Base-by-base conservation (phyloP, 257 asterid genomes). In the Ballota nigra region DNA sequence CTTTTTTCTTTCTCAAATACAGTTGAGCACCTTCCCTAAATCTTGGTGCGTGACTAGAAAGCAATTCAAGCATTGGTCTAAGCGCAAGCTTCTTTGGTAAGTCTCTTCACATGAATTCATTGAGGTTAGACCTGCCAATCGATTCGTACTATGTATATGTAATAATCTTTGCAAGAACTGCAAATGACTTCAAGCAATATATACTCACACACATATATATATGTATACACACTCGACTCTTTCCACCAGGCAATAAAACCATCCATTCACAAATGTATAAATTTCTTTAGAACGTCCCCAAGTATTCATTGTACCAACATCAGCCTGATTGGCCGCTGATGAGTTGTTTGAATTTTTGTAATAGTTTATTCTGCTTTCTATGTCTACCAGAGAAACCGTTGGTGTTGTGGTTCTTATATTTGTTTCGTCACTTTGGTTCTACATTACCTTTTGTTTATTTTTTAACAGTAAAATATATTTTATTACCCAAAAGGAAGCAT, bases 41-140 rank as follows among this genome's bases (percentile, higher is more conserved):
- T 83, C 93, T 38, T 91, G 99, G 96, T 87, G 96, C 74, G 76
- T 84, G 78, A 86, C 92, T 13, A 86, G 72, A 82, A 89, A 80
- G 87, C 92, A 91, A 65, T 91, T 79, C 72, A 86, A 85, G 72
- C 86, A 64, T 4, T 77, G 71, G 83, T 83, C 87, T 66, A 89
- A 83, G 75, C 86, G 85, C 77, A 86, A 78, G 73, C 79, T 82
- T 53, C 61, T 81, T 67, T 93, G 97, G 97, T 86, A 79, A 88
- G 24, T 13, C 49, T 52, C 60, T 34, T 58, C 57, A 19, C 66
- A 49, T 18, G 29, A 15, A 24, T 66, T 53, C 59, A 59, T 67
- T 20, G 34, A 63, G 68, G 8, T 70, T n/a, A n/a, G n/a, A n/a
- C n/a, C n/a, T n/a, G n/a, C n/a, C n/a, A n/a, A 47, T 76, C 34